Base-by-base conservation (phyloP, 352 stramenopile genomes). In the Phytophthora melonis region DNA sequence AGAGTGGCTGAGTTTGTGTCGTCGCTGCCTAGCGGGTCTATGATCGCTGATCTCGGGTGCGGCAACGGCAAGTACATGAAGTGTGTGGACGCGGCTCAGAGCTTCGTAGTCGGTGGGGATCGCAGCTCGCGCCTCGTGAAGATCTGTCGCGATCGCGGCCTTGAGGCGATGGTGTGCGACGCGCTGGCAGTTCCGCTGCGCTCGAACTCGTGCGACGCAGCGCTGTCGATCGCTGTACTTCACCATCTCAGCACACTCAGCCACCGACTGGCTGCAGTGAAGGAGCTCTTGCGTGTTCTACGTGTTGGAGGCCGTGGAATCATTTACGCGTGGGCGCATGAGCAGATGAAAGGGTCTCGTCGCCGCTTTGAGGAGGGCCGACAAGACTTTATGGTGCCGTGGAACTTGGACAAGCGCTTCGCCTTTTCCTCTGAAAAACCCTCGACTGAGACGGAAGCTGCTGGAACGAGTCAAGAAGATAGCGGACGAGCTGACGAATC, bases 41-140 rank as follows among this genome's bases (percentile, higher is more conserved):
- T 93, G 45, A 78, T 97, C 66, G 86, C 86, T 9, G 90, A 97
- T 77, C 86, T 97, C 53, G 90, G 90, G 21, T 97, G 90, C 47
- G 90, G 89, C 49, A 97, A 97, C 50, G 90, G 90, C 56, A 97
- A 97, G 74, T 97, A 97, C 70, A 94, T 96, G 89, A 93, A 93
- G 66, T 94, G 86, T 65, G 82, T 96, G 11, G 71, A 87, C 52
- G 36, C 76, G 14, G 72, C 69, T 10, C 62, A 86, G 66, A 90
- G 79, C 43, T 77, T 81, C 2, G 74, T 87, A 14, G 61, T 94
- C 21, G 89, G 89, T 23, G 86, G 87, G 30, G 89, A 95, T 52
- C 85, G 89, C 30, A 95, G 89, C 52, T 70, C 66, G 10, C 85
- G 81, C 3, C 75, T 97, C 5, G 86, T 89, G 3, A 67, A 75